Evolutionary conservation across 495 filamentous ascomycete species (phyloP).

Genomic region (Daldinia bambusicola): DNA sequence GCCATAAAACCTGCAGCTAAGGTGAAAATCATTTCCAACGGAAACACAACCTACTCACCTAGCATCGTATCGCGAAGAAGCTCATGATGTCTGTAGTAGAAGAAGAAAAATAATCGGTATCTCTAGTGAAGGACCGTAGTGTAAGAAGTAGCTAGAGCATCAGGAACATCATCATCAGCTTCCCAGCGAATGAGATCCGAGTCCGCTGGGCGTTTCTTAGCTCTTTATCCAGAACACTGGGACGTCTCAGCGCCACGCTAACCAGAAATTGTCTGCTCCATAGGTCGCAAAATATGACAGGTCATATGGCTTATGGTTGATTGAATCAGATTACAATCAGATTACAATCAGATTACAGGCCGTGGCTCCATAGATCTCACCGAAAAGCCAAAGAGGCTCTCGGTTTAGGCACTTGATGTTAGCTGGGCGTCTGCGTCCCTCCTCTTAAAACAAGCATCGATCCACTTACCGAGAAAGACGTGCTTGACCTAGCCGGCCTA

Average conservation of each 20-base stretch:
- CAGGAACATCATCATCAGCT: slow-evolving; percentile 13
- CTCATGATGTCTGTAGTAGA: not conserved
- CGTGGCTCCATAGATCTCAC: slow-evolving; percentile 34
- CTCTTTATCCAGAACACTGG: slow-evolving; percentile 44
- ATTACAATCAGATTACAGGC: slow-evolving; percentile 24
- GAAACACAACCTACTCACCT: slow-evolving; percentile 11
- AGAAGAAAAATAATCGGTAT: not conserved
- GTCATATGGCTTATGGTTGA: slow-evolving; percentile 26
- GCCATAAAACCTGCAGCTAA: slow-evolving; percentile 16
- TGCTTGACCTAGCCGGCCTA: slow-evolving; percentile 23
- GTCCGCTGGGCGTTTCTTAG: slow-evolving; percentile 37
- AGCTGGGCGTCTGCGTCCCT: not conserved
- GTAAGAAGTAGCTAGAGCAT: slow-evolving; percentile 15
- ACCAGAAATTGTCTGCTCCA: slow-evolving; percentile 26
- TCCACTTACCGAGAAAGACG: slow-evolving; percentile 18
- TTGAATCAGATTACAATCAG: not conserved
- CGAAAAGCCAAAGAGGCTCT: slow-evolving; percentile 29
- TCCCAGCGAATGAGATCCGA: slow-evolving; percentile 39
- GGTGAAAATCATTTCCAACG: slow-evolving; percentile 26
- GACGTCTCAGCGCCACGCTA: slow-evolving; percentile 43
- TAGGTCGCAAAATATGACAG: slow-evolving; percentile 37
- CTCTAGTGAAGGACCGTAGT: not conserved
- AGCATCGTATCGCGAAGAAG: slow-evolving; percentile 1
- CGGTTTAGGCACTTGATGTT: slow-evolving; percentile 29
- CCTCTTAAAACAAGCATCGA: slow-evolving; percentile 23